Evolutionary conservation across 257 asterid species (phyloP), one percentile per base, ranked within the genome.

Genomic region (Plantago major): DNA sequence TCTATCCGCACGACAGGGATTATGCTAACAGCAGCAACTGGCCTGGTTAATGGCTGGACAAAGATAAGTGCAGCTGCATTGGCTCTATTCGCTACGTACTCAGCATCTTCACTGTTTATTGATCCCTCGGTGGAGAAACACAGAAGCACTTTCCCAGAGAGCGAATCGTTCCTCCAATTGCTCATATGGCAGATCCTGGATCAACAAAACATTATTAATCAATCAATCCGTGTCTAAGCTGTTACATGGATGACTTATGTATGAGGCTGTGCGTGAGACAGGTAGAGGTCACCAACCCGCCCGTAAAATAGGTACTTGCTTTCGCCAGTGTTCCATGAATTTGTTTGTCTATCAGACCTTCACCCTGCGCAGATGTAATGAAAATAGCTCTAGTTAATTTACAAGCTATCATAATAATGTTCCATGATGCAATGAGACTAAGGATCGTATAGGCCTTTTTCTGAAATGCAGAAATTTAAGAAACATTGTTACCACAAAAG

Each of bases 1-100:
- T 81, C 92, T 37, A 81, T 58, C 6, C 70, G 78, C 0, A 84
- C 67, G 4, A 75, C 55, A 1, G 92, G 88, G 72, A 81, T 11
- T 13, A 81, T 67, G 77, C 82, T 73, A 16, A 71, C 66, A 40
- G 71, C 72, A 37, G 88, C 86, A 15, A 60, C 3, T 1, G 79
- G 82, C 73, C 67, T 71, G 17, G 71, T 77, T 30, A 79, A 15
- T 12, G 89, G 86, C 76, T 75, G 77, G 37, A 79, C 93, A 43
- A 79, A 84, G 62, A 84, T 78, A 6, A 82, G 60, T 3, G 81
- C 88, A 0, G 77, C 14, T 19, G 88, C 88, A 33, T 73, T 67
- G 57, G 76, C 71, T 62, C 4, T 38, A 9, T 42, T 15, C 13
- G 81, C 82, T 30, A 63, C 82, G 10, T 11, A 62, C 69, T 75